Conservation (phyloP, 2,329 filamentous ascomycete species). For the Cercospora beticola region DNA sequence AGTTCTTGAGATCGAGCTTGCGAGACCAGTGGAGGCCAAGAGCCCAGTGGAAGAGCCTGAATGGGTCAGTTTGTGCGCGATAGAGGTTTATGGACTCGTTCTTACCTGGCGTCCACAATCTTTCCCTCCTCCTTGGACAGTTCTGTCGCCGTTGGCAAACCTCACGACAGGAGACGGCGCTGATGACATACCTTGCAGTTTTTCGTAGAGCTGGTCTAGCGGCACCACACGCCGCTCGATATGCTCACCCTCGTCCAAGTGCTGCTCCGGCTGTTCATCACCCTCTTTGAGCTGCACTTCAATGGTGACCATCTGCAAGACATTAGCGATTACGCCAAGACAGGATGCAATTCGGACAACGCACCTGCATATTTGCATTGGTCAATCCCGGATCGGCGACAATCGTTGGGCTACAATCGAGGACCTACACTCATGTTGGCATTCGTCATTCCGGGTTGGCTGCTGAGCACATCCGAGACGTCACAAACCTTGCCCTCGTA, state of each 20-base stretch:
- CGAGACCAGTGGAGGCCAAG: slow-evolving; percentile 53
- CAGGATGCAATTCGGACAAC: slow-evolving; percentile 2
- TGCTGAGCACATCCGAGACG: slow-evolving; percentile 60
- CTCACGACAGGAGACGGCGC: neutral
- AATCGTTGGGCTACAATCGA: slow-evolving; percentile 62
- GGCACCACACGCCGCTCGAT: slow-evolving; percentile 62
- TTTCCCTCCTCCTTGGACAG: slow-evolving; percentile 49
- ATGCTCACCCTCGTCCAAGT: slow-evolving; percentile 61
- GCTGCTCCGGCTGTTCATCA: slow-evolving; percentile 57
- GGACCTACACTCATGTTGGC: slow-evolving; percentile 40
- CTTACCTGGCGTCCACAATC: slow-evolving; percentile 51
- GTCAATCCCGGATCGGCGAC: slow-evolving; percentile 64
- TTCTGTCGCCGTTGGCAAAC: slow-evolving; percentile 31
- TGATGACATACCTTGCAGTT: slow-evolving; percentile 45
- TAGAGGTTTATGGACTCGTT: too few relatives aligned
- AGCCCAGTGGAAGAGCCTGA: slow-evolving; percentile 61
- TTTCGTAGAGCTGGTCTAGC: slow-evolving; percentile 56
- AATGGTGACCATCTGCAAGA: slow-evolving; percentile 53
- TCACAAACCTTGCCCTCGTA: slow-evolving; percentile 54
- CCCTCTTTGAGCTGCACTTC: slow-evolving; percentile 55
- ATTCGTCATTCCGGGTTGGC: slow-evolving; percentile 53
- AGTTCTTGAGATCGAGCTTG: slow-evolving; percentile 34
- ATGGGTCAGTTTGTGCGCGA: neutral
- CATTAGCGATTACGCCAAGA: neutral
- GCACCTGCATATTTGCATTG: slow-evolving; percentile 58